Evolutionary conservation across 306 rosid species (phyloP), one percentile per base, ranked within the genome.

Genomic region (Comarum palustre): DNA sequence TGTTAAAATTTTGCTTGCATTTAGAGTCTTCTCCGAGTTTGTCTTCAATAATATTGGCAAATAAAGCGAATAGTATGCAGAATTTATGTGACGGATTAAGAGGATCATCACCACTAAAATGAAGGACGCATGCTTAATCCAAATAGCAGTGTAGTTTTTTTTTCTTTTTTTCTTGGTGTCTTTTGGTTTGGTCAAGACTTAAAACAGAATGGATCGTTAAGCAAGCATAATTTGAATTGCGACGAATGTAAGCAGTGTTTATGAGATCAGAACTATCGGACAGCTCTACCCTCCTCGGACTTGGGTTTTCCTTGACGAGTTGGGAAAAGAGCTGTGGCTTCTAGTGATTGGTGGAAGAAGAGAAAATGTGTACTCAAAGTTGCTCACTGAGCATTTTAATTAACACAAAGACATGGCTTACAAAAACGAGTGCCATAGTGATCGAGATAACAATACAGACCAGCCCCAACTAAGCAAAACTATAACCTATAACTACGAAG

Each of bases 401-500:
- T 13, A n/a, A 51, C 25, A 39, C 8, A 20, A 20, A 71, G 25
- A 57, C 52, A 8, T 13, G 50, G 5, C 27, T 3, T 12, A 45
- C 8, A 68, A 27, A 46, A 47, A 8, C 8, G 55, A 15, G 16
- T 67, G 24, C 24, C 8, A n/a, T 24, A 27, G 45, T 19, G 42
- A n/a, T n/a, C n/a, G n/a, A 20, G 29, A 48, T 38, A 46, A 61
- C 14, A 59, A 14, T 10, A 64, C 39, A 51, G 22, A 36, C 65
- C 65, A 65, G 19, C 65, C 51, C 57, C 27, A 38, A 72, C 19
- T 32, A n/a, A n/a, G 20, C 75, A 73, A 79, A 73, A 58, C 25
- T 32, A 32, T 11, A 73, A 10, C 70, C 64, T 36, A 48, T 29
- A 29, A 9, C 65, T 14, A 32, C 42, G 3, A 63, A 63, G 57